Percentiles rank a stretch among this genome's conserved stretches.
phyloP scores from a whole-genome alignment of 495 filamentous ascomycete species.

The Podospora tetraspora region DNA sequence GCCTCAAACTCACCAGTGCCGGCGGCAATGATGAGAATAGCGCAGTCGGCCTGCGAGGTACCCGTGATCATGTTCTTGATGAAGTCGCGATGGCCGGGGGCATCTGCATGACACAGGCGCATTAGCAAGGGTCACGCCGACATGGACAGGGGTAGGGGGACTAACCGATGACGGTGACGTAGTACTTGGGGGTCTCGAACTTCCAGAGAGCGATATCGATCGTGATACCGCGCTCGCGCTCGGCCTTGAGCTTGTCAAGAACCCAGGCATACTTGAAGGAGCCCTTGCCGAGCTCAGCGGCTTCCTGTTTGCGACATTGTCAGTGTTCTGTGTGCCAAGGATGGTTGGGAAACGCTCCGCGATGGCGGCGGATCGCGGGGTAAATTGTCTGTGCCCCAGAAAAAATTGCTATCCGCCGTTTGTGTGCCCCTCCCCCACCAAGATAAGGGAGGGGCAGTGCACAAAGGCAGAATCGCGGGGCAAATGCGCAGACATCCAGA shows the following conservation, averaged over 20 bases:
- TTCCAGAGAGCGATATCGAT: constrained; percentile 99
- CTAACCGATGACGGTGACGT: constrained; percentile 97
- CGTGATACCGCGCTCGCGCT: constrained; percentile 99
- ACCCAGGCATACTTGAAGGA: constrained; percentile 99
- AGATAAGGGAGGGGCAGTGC: constrained; percentile 26
- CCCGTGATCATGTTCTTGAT: constrained; percentile 99
- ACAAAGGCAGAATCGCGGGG: constrained; percentile 22
- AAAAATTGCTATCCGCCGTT: constrained; percentile 20
- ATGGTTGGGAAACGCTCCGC: not conserved
- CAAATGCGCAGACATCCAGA: constrained; percentile 16
- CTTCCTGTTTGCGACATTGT: constrained; percentile 61
- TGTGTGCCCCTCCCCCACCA: constrained; percentile 33
- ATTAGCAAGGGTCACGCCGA: constrained; percentile 7
- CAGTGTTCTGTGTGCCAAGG: constrained; percentile 18
- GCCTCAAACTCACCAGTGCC: constrained; percentile 99
- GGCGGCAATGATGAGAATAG: constrained; percentile 99
- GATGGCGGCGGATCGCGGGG: constrained; percentile 12
- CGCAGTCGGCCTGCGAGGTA: constrained; percentile 99
- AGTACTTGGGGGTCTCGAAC: constrained; percentile 99
- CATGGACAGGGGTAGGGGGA: constrained; percentile 12
- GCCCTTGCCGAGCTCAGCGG: constrained; percentile 98
- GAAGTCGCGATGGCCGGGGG: constrained; percentile 99
- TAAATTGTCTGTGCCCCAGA: constrained; percentile 26
- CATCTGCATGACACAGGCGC: constrained; percentile 52
- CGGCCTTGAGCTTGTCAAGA: constrained; percentile 99